Percentiles rank a stretch among this genome's conserved stretches.
These are phyloP conservation scores for Boletus rubropictus DNA, from an alignment of 768 basidiomycete species.

Conservation along the genomic window DNA sequence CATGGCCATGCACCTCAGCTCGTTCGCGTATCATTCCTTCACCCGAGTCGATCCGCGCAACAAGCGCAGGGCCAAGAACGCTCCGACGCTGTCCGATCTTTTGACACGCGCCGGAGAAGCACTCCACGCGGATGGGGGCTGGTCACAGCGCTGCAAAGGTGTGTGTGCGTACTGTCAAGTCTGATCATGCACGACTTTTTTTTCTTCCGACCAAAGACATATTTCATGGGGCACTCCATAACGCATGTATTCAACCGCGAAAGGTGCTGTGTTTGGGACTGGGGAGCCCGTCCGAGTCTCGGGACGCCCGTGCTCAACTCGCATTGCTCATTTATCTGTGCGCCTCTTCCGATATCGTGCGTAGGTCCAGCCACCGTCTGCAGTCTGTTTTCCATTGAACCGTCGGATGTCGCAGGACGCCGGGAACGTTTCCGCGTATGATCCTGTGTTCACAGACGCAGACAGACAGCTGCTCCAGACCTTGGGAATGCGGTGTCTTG, in stretches of 20 bases:
- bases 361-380: constrained; percentile 29
- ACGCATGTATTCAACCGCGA: constrained; percentile 19
- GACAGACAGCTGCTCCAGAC: constrained; percentile 47
- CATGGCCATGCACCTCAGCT: neutral
- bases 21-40: constrained; percentile 45
- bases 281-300: constrained; percentile 62
- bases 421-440: constrained; percentile 49
- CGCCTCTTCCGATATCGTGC: constrained; percentile 51
- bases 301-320: constrained; percentile 61
- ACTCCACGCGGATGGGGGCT: constrained; percentile 40
- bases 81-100: constrained; percentile 32
- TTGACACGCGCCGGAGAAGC: constrained; percentile 43
- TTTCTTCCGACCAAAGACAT: constrained; percentile 29
- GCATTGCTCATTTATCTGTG: constrained; percentile 57
- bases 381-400: constrained; percentile 4
- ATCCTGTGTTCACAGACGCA: constrained; percentile 67
- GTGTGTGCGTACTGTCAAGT: constrained; percentile 29
- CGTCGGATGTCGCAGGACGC: constrained; percentile 37
- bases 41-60: constrained; percentile 46
- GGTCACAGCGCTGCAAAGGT: constrained; percentile 55
- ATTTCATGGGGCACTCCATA: constrained; percentile 31
- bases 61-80: constrained; percentile 40
- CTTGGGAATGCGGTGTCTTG: constrained; percentile 32
- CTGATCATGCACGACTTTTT: neutral
- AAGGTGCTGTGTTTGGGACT: constrained; percentile 65